These are phyloP conservation scores for Aspergillus sp. DNA, from an alignment of 2,329 filamentous ascomycete genomes.

Conservation along the genomic window DNA sequence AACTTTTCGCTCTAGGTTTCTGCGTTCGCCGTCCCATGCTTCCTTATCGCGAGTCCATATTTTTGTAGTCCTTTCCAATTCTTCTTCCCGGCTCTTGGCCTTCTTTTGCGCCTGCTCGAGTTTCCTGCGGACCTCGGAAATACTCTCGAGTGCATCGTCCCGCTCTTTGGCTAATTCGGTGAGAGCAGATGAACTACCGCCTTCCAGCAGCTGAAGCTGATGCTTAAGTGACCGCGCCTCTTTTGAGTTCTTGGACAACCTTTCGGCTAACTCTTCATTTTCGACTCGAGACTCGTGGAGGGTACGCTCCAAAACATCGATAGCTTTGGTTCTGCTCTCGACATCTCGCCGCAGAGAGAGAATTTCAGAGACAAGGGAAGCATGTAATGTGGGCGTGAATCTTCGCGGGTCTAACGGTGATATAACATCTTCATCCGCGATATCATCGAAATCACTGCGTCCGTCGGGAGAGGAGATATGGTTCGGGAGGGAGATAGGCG, in stretches of 20 bases:
- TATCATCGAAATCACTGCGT: constrained; percentile 42
- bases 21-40: constrained; percentile 80
- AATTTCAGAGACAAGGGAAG: constrained; percentile 93
- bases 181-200: constrained; percentile 82
- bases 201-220: constrained; percentile 84
- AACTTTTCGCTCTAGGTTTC: constrained; percentile 79
- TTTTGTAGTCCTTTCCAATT: constrained; percentile 75
- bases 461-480: constrained; percentile 45
- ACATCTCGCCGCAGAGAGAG: constrained; percentile 83
- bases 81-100: constrained; percentile 77
- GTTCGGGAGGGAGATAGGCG: constrained; percentile 63
- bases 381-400: constrained; percentile 93
- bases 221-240: constrained; percentile 82
- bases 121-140: constrained; percentile 73
- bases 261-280: constrained; percentile 70
- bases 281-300: constrained; percentile 74
- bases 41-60: constrained; percentile 86
- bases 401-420: constrained; percentile 83
- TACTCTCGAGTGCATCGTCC: constrained; percentile 77
- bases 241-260: constrained; percentile 67
- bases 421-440: constrained; percentile 65
- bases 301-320: constrained; percentile 79
- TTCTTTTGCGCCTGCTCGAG: constrained; percentile 80
- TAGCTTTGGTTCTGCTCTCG: constrained; percentile 84
- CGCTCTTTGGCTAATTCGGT: constrained; percentile 83